Percentiles rank a stretch among this genome's conserved stretches.
Evolutionary conservation across 108 stramenopile genomes (phyloP).

Genomic region (Conticribra guillardii): DNA sequence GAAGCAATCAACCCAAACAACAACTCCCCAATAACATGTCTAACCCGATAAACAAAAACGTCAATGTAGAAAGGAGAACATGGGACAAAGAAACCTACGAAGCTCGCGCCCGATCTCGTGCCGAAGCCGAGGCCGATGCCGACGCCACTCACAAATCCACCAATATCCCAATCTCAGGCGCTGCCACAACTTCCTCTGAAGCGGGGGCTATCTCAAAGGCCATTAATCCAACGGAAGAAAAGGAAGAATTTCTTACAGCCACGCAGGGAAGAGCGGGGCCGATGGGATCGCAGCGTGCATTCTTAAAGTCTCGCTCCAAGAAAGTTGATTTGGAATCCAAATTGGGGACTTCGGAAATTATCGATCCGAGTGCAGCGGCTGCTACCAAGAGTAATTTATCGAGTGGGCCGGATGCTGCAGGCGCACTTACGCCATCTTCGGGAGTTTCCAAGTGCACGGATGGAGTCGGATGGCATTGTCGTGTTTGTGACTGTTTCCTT

Average conservation of each 20-base stretch:
- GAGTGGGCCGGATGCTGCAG: slow-evolving; percentile 54
- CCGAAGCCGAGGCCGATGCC: too few relatives aligned
- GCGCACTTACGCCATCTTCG: background rate
- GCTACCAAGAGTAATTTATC: slow-evolving; percentile 33
- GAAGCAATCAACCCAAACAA: background rate
- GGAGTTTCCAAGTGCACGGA: slow-evolving; percentile 66
- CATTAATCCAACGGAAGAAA: too few relatives aligned
- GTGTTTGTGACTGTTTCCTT: slow-evolving; percentile 94
- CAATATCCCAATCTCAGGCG: slow-evolving; percentile 6
- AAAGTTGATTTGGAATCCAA: slow-evolving; percentile 84
- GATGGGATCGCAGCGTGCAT: slow-evolving; percentile 87
- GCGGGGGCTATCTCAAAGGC: too few relatives aligned
- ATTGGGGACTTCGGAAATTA: slow-evolving; percentile 89
- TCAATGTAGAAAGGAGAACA: slow-evolving; percentile 88
- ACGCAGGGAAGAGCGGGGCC: slow-evolving; percentile 78
- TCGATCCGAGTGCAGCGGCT: slow-evolving; percentile 70
- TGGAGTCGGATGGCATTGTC: slow-evolving; percentile 95
- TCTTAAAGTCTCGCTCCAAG: slow-evolving; percentile 80
- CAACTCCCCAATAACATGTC: slow-evolving; percentile 9
- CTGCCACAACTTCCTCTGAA: background rate
- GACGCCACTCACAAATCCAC: slow-evolving; percentile 1
- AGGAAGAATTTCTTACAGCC: slow-evolving; percentile 93
- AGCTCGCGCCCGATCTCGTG: slow-evolving; percentile 78
- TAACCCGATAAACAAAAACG: slow-evolving; percentile 46
- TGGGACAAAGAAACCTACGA: slow-evolving; percentile 95